phyloP scores from a whole-genome alignment of 1,284 basidiomycete species.

The Athelia psychrophila region DNA sequence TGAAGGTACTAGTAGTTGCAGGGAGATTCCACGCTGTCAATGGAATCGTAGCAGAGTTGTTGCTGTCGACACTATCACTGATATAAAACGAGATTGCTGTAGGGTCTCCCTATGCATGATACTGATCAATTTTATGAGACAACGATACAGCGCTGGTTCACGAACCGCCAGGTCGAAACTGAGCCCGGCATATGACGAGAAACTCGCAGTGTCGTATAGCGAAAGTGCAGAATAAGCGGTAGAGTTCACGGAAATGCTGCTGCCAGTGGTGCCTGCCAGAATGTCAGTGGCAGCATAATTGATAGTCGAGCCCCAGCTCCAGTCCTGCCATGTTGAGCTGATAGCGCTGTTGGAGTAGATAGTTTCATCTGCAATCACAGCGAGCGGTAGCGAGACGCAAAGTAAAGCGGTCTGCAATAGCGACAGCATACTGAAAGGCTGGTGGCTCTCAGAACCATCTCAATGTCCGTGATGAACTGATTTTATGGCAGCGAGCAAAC shows the following conservation, averaged over 20 bases:
- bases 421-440: too few relatives aligned
- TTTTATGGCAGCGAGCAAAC: too few relatives aligned
- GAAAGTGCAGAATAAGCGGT: conserved; percentile 40
- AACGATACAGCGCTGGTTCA: background rate
- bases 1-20: conserved; percentile 33
- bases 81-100: conserved; percentile 39
- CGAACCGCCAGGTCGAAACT: conserved; percentile 43
- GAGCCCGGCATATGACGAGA: conserved; percentile 39
- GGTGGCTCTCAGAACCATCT: too few relatives aligned
- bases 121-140: background rate
- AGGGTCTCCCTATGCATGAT: conserved; percentile 29
- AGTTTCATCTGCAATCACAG: too few relatives aligned
- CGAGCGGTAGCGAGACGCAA: too few relatives aligned
- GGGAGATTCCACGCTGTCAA: conserved; percentile 36
- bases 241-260: conserved; percentile 41
- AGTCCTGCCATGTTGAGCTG: conserved; percentile 45
- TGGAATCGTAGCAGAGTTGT: conserved; percentile 33
- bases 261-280: conserved; percentile 33
- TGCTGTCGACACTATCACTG: conserved; percentile 31
- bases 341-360: conserved; percentile 37
- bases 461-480: too few relatives aligned
- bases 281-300: conserved; percentile 44
- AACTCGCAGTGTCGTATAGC: conserved; percentile 35
- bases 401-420: too few relatives aligned
- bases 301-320: conserved; percentile 45